These are phyloP conservation scores for Trichaptum fuscoviolaceum DNA, from an alignment of 768 basidiomycete genomes.

Conservation along the genomic window DNA sequence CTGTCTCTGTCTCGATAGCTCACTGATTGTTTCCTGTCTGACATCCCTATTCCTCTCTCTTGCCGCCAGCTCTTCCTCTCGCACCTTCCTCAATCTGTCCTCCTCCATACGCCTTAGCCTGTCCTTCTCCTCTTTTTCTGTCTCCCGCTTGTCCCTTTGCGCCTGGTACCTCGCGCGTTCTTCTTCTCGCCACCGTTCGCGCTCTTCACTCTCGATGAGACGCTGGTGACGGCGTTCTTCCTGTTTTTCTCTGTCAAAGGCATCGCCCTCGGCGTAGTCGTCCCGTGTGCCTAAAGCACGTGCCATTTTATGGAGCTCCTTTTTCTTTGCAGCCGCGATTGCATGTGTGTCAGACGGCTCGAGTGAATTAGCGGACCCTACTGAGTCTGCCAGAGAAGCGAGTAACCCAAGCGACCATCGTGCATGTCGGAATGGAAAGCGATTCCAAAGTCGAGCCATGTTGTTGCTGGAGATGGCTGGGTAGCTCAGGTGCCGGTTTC, in stretches of 20 bases:
- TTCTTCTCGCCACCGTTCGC: conserved; percentile 60
- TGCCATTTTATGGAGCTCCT: conserved; percentile 81
- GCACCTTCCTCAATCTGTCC: conserved; percentile 55
- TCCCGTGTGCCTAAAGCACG: conserved; percentile 79
- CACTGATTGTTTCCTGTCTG: conserved; percentile 15
- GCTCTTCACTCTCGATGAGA: conserved; percentile 65
- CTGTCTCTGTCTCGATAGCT: conserved; percentile 18
- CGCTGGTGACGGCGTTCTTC: conserved; percentile 66
- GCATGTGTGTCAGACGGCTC: conserved; percentile 85
- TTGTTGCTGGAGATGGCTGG: too few species aligned
- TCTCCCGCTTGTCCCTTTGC: conserved; percentile 73
- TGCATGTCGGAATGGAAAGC: too few species aligned
- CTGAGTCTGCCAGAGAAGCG: conserved; percentile 45
- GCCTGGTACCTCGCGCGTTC: conserved; percentile 55
- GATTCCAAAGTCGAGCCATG: too few species aligned
- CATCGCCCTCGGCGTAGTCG: conserved; percentile 86
- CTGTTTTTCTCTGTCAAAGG: conserved; percentile 92
- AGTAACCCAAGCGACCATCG: too few species aligned
- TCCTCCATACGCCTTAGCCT: conserved; percentile 69
- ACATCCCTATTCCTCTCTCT: conserved; percentile 30
- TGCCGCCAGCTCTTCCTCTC: conserved; percentile 35
- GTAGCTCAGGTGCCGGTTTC: too few species aligned
- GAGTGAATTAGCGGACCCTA: conserved; percentile 42
- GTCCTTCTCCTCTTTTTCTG: conserved; percentile 69
- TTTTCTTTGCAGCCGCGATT: conserved; percentile 88